Percentiles rank a stretch among this genome's conserved stretches.
phyloP scores from a whole-genome alignment of 768 basidiomycete species.

The Lactarius sanguifluus region DNA sequence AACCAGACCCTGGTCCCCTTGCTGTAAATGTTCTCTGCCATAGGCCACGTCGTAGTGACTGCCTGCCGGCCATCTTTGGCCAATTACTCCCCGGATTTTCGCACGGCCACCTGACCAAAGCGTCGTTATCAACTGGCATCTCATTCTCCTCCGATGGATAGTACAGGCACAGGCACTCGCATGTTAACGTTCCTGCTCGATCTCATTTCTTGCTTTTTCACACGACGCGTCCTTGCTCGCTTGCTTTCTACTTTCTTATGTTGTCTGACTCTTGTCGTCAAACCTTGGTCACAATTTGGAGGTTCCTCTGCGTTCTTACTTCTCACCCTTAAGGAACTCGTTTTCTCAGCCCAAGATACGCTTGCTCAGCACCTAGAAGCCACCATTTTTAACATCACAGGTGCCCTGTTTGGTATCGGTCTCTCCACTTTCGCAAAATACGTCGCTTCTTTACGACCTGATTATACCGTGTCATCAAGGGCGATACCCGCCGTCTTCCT shows the following conservation, averaged over 20 bases:
- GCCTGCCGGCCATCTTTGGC: slow-evolving; percentile 1
- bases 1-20: slow-evolving; percentile 92
- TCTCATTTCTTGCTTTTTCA: slow-evolving; percentile 26
- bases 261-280: slow-evolving; percentile 40
- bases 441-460: slow-evolving; percentile 34
- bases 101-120: slow-evolving; percentile 25
- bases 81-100: slow-evolving; percentile 15
- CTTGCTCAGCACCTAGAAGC: slow-evolving; percentile 50
- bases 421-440: slow-evolving; percentile 40
- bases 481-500: slow-evolving; percentile 45
- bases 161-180: not conserved
- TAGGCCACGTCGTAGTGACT: slow-evolving; percentile 37
- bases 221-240: slow-evolving; percentile 41
- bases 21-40: slow-evolving; percentile 92
- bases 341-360: slow-evolving; percentile 48
- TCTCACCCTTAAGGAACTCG: slow-evolving; percentile 45
- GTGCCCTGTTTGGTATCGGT: slow-evolving; percentile 43
- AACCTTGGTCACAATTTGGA: slow-evolving; percentile 43
- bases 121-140: not conserved
- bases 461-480: slow-evolving; percentile 36
- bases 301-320: slow-evolving; percentile 42
- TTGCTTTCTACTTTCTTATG: slow-evolving; percentile 48
- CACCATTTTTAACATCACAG: slow-evolving; percentile 45
- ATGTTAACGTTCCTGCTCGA: not conserved
- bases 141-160: not conserved